Conservation (phyloP, 1,139 yeast genomes). For the Lodderomyces pseudojiufengensis region DNA sequence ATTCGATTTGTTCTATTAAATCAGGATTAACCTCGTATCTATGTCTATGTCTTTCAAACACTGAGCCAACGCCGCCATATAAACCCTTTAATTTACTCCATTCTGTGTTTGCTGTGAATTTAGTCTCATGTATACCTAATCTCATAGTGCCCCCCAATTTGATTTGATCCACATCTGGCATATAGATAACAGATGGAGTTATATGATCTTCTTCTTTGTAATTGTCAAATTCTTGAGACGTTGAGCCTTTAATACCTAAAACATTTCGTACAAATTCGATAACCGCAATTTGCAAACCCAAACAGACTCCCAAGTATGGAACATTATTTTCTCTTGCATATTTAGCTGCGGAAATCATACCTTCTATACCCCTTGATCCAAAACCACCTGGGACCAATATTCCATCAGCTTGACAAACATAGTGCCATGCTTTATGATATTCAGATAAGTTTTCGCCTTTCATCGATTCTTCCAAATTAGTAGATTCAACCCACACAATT, state of each 20-base stretch:
- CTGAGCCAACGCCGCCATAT: slow-evolving; percentile 68
- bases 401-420: slow-evolving; percentile 93
- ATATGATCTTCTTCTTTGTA: slow-evolving; percentile 57
- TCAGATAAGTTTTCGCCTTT: slow-evolving; percentile 62
- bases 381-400: slow-evolving; percentile 98
- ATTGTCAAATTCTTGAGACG: slow-evolving; percentile 82
- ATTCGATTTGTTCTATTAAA: slow-evolving; percentile 65
- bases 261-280: slow-evolving; percentile 88
- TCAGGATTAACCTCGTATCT: slow-evolving; percentile 95
- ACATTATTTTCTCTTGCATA: slow-evolving; percentile 95
- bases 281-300: slow-evolving; percentile 96
- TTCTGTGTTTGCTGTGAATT: slow-evolving; percentile 67
- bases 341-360: slow-evolving; percentile 95
- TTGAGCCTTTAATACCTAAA: slow-evolving; percentile 63
- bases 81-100: slow-evolving; percentile 73
- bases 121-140: slow-evolving; percentile 88
- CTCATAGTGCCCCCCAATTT: slow-evolving; percentile 99
- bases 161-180: slow-evolving; percentile 97
- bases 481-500: slow-evolving; percentile 94
- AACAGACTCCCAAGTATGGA: slow-evolving; percentile 95
- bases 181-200: slow-evolving; percentile 69
- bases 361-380: slow-evolving; percentile 96
- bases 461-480: slow-evolving; percentile 77
- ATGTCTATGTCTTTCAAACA: slow-evolving; percentile 96
- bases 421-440: slow-evolving; percentile 95